Evolutionary conservation across 2,329 filamentous ascomycete species (phyloP).

Genomic region (Fusarium algeriense): DNA sequence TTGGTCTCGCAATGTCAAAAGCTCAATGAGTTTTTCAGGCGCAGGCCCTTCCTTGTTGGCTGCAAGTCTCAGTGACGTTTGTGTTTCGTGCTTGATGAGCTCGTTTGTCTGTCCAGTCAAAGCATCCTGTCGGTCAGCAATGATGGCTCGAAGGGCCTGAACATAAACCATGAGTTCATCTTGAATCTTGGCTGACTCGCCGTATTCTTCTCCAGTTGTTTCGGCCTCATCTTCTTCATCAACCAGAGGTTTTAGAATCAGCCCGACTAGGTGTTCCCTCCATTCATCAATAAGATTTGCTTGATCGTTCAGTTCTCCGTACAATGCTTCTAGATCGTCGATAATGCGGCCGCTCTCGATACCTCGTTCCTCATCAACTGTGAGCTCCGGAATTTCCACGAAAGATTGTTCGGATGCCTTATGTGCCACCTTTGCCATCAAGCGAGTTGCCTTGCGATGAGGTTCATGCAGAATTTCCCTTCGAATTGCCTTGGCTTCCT

Average conservation of each 20-base stretch:
- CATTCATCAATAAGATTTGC: constrained; percentile 78
- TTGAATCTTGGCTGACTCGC: constrained; percentile 86
- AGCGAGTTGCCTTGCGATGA: constrained; percentile 52
- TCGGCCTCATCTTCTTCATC: constrained; percentile 83
- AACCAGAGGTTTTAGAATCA: constrained; percentile 80
- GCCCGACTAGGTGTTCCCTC: constrained; percentile 78
- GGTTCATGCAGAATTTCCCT: constrained; percentile 78
- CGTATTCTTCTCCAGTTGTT: constrained; percentile 89
- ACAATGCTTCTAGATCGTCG: constrained; percentile 74
- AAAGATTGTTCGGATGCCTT: constrained; percentile 68
- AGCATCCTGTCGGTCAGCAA: constrained; percentile 82
- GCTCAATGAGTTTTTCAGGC: constrained; percentile 69
- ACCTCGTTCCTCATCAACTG: constrained; percentile 68
- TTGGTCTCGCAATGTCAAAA: constrained; percentile 62
- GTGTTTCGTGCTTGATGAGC: constrained; percentile 79
- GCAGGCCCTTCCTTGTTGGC: constrained; percentile 75
- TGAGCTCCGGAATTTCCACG: constrained; percentile 69
- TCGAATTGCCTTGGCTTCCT: constrained; percentile 80
- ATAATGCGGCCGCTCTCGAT: constrained; percentile 78
- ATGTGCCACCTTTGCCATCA: constrained; percentile 73
- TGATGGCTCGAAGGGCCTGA: constrained; percentile 77
- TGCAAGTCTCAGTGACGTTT: constrained; percentile 70
- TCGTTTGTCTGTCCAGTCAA: constrained; percentile 83
- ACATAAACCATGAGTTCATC: constrained; percentile 92
- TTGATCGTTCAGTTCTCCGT: constrained; percentile 77